Percentiles rank a stretch among this genome's conserved stretches.
Conservation (phyloP, 352 stramenopile genomes). For the Globisporangium perplexum region DNA sequence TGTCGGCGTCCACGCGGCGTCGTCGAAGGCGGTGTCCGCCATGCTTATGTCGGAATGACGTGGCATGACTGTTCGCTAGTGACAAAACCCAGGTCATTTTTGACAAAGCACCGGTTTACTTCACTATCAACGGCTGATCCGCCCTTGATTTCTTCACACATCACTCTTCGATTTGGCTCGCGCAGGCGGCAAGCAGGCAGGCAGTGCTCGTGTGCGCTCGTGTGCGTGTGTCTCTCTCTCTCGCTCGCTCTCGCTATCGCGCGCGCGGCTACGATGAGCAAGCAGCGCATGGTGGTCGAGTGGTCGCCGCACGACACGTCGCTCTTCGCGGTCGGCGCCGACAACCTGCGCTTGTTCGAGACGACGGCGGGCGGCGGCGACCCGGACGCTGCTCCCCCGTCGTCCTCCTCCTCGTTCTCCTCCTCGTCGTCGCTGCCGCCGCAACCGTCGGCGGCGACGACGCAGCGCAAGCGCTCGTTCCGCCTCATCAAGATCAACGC, state of each 20-base stretch:
- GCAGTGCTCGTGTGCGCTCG: no score
- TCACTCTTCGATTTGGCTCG: no score
- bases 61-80: not conserved
- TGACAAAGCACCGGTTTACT: no score
- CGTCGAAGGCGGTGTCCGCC: not conserved
- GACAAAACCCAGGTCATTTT: no score
- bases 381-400: not conserved
- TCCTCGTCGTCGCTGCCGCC: no score
- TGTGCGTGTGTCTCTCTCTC: no score
- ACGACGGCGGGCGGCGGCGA: constrained; percentile 18
- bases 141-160: not conserved
- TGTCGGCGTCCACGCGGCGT: not conserved
- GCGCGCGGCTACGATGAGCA: constrained; percentile 39
- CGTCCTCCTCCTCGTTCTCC: no score
- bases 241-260: not conserved
- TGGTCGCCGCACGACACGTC: constrained; percentile 82
- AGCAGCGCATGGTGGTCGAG: constrained; percentile 66
- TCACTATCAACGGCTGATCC: no score
- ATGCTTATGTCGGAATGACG: constrained; percentile 3
- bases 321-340: constrained; percentile 75
- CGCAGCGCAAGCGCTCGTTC: constrained; percentile 81
- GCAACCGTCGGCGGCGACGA: constrained; percentile 23
- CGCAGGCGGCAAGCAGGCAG: no score
- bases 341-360: constrained; percentile 84
- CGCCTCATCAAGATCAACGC: constrained; percentile 76